These are phyloP conservation scores for Ceratocystis cubensis DNA, from an alignment of 2,329 filamentous ascomycete genomes.

Conservation along the genomic window DNA sequence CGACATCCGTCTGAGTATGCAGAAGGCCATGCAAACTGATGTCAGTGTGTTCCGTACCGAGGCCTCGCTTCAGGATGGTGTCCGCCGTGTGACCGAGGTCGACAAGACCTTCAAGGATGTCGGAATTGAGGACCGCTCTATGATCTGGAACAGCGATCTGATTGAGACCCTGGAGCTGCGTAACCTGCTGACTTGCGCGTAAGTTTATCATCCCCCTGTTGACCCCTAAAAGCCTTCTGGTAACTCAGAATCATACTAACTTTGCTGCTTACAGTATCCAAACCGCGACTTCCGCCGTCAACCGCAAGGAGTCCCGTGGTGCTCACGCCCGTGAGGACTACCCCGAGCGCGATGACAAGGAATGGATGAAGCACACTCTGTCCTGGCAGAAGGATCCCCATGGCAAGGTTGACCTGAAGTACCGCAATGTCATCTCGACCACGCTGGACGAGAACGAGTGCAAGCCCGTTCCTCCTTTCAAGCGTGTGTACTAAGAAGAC, in stretches of 20 bases:
- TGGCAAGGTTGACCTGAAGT: conserved; percentile 71
- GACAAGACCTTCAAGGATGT: conserved; percentile 70
- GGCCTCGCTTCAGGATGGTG: conserved; percentile 85
- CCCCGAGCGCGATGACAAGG: conserved; percentile 85
- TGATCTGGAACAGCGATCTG: conserved; percentile 99
- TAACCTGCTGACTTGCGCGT: conserved; percentile 93
- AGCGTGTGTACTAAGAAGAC: conserved; percentile 64
- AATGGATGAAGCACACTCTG: conserved; percentile 99
- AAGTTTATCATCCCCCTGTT: conserved; percentile 36
- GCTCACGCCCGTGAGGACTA: conserved; percentile 95
- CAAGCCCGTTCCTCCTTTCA: conserved; percentile 92
- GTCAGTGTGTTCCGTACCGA: conserved; percentile 95
- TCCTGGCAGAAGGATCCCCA: conserved; percentile 92
- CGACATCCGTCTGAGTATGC: conserved; percentile 83
- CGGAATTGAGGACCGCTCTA: conserved; percentile 94
- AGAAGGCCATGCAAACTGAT: conserved; percentile 96
- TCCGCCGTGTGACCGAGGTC: conserved; percentile 72
- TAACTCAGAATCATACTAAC: conserved; percentile 20
- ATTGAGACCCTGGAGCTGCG: conserved; percentile 92
- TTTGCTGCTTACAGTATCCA: conserved; percentile 47
- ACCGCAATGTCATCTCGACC: conserved; percentile 67
- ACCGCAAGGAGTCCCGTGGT: conserved; percentile 93
- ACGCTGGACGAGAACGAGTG: conserved; percentile 94
- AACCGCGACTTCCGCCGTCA: conserved; percentile 80
- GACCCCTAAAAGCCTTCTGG: background rate